phyloP scores from a whole-genome alignment of 371 early-diverging fungal species.

The Mortierella sp. region DNA sequence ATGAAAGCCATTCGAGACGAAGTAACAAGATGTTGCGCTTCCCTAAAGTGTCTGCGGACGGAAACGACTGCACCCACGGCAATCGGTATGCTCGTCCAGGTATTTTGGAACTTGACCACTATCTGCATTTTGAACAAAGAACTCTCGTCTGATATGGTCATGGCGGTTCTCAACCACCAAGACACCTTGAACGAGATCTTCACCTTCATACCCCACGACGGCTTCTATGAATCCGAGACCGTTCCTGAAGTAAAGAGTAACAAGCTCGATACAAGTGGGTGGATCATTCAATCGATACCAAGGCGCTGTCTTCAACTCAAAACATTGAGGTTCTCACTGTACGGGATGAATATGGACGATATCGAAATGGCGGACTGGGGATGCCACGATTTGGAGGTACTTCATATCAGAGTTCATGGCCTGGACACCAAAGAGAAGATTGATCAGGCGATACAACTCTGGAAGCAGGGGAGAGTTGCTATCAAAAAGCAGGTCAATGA shows the following conservation, averaged over 20 bases:
- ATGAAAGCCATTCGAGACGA: neutral
- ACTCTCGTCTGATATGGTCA: neutral
- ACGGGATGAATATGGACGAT: constrained; percentile 6
- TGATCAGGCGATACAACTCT: neutral
- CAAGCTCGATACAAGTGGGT: neutral
- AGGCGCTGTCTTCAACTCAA: neutral
- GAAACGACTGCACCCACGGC: neutral
- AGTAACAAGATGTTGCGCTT: neutral
- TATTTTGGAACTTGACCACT: neutral
- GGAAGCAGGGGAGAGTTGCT: neutral
- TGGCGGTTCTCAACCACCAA: constrained; percentile 3
- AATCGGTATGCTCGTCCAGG: neutral
- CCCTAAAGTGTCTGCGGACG: neutral
- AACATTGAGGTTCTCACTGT: neutral
- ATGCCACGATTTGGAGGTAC: neutral
- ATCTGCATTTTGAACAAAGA: neutral
- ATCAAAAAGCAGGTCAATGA: neutral
- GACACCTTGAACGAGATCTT: neutral
- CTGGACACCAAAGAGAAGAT: constrained; percentile 8
- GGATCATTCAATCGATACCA: constrained; percentile 1
- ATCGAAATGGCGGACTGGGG: neutral
- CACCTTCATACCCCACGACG: neutral
- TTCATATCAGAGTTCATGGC: neutral
- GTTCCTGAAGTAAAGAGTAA: neutral
- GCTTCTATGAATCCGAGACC: neutral